Conservation (phyloP, 2,329 filamentous ascomycete species). For the Penicillium digitatum region DNA sequence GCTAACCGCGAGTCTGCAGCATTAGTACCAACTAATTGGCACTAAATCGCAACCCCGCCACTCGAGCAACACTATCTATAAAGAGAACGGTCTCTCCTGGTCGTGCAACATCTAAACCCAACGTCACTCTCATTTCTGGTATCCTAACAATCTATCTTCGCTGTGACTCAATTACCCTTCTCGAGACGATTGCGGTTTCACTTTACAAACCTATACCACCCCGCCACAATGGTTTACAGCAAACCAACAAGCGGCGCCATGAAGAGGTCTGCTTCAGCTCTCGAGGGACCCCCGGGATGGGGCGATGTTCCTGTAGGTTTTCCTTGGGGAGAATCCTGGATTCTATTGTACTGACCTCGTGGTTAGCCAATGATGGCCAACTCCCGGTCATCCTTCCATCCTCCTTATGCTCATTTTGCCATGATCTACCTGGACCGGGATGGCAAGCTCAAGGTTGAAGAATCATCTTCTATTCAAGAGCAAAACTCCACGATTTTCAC, state of each 20-base stretch:
- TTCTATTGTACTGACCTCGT: neutral
- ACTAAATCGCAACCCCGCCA: neutral
- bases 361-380: conserved; percentile 29
- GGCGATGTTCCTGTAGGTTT: conserved; percentile 29
- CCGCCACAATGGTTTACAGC: conserved; percentile 29
- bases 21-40: neutral
- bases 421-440: conserved; percentile 37
- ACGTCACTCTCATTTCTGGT: neutral
- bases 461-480: conserved; percentile 33
- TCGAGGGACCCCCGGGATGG: conserved; percentile 30
- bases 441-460: conserved; percentile 32
- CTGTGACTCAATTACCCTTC: neutral
- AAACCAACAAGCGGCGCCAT: conserved; percentile 26
- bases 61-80: conserved; percentile 4
- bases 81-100: conserved; percentile 3
- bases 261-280: conserved; percentile 31
- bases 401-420: conserved; percentile 35
- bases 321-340: neutral
- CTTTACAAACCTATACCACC: neutral
- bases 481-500: conserved; percentile 33
- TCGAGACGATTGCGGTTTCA: neutral
- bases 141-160: neutral
- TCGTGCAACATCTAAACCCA: neutral
- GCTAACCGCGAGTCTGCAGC: conserved; percentile 7
- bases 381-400: conserved; percentile 23